Conservation (phyloP, 495 filamentous ascomycete genomes). For the Hyaloscypha finlandica region DNA sequence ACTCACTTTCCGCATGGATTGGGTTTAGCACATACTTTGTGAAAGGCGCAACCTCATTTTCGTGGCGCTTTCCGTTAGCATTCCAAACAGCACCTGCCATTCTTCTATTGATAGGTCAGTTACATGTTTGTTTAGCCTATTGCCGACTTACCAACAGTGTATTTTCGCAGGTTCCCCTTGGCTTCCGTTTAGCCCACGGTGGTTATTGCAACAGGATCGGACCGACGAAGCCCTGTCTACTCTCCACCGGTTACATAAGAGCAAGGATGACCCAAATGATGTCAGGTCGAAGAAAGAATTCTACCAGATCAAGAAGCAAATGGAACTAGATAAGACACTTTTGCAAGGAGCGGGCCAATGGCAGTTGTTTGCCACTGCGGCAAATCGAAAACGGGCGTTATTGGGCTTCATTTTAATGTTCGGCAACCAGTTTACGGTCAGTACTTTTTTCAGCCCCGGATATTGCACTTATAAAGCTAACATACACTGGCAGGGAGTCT, state of each 20-base stretch:
- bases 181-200: slow-evolving; percentile 36
- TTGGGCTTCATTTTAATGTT: slow-evolving; percentile 43
- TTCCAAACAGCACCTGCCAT: slow-evolving; percentile 45
- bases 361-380: slow-evolving; percentile 42
- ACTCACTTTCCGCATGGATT: slow-evolving; percentile 8
- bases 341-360: slow-evolving; percentile 25
- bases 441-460: neutral
- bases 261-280: too few species aligned
- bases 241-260: too few species aligned
- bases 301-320: slow-evolving; percentile 35
- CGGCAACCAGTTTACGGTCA: neutral
- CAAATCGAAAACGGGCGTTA: slow-evolving; percentile 47
- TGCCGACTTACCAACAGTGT: neutral
- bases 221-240: slow-evolving; percentile 32
- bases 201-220: slow-evolving; percentile 34
- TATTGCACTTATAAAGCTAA: too few species aligned
- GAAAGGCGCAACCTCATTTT: slow-evolving; percentile 1
- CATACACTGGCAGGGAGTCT: slow-evolving; percentile 10
- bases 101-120: slow-evolving; percentile 36
- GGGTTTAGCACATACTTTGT: slow-evolving; percentile 11
- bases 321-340: slow-evolving; percentile 26
- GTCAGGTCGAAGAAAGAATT: slow-evolving; percentile 28
- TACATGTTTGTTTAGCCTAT: too few species aligned
- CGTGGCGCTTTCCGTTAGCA: slow-evolving; percentile 36
- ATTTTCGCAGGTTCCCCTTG: slow-evolving; percentile 19